Conservation (phyloP, 352 stramenopile genomes). For the Pythium sukuiense region DNA sequence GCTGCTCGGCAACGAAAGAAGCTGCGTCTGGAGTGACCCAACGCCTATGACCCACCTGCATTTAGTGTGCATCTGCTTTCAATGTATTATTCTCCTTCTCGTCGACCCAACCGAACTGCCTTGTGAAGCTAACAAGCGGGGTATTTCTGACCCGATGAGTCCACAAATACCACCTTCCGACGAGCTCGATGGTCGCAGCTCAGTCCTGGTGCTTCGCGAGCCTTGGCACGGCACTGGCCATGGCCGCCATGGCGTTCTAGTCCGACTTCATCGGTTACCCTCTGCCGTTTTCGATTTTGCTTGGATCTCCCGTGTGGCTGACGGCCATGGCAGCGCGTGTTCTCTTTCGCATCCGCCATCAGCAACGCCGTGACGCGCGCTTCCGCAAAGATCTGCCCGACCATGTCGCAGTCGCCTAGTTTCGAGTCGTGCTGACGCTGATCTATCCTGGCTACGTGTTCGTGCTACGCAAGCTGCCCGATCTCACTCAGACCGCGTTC, state of each 20-base stretch:
- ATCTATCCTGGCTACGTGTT: conserved; percentile 1
- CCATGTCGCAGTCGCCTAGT: neutral
- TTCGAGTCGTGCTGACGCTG: neutral
- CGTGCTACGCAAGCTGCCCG: neutral
- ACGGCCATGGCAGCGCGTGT: neutral
- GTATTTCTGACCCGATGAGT: too few species aligned
- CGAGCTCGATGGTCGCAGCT: too few species aligned
- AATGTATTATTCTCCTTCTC: too few species aligned
- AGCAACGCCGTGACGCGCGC: neutral
- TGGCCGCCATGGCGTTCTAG: neutral
- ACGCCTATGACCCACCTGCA: too few species aligned
- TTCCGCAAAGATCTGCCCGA: neutral
- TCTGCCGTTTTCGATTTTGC: neutral
- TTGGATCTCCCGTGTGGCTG: neutral
- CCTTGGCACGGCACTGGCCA: neutral
- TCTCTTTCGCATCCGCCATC: neutral
- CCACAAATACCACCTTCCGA: too few species aligned
- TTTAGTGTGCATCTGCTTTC: too few species aligned
- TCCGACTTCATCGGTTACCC: neutral
- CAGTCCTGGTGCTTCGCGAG: neutral
- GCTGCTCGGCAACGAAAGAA: conserved; percentile 34
- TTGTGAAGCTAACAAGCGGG: too few species aligned
- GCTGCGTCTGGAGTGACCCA: neutral
- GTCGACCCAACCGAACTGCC: too few species aligned
- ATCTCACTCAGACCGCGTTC: conserved; percentile 13